Percentiles rank a stretch among this genome's conserved stretches.
Evolutionary conservation across 2,329 filamentous ascomycete genomes (phyloP).

Genomic region (Simplicillium sp.): DNA sequence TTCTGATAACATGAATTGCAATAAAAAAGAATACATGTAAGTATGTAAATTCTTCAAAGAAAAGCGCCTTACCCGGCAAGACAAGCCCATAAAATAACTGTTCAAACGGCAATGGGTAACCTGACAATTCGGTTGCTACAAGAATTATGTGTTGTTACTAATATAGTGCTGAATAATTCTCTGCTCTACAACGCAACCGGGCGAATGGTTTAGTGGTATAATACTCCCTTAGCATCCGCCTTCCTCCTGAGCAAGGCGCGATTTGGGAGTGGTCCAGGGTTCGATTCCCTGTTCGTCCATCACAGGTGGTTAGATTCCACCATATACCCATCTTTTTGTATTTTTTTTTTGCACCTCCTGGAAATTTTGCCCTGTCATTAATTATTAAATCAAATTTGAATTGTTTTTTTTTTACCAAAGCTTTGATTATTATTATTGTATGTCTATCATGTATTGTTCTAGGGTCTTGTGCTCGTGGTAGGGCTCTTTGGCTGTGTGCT

Average conservation of each 20-base stretch:
- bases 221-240: conserved; percentile 9
- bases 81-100: too few species aligned
- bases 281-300: conserved; percentile 9
- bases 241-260: conserved; percentile 1
- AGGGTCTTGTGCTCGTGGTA: neutral
- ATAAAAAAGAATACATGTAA: too few species aligned
- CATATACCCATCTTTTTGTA: neutral
- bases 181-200: neutral
- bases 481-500: neutral
- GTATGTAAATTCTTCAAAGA: too few species aligned
- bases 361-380: neutral
- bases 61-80: too few species aligned
- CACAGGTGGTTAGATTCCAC: conserved; percentile 7
- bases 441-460: neutral
- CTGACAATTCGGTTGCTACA: too few species aligned
- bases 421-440: neutral
- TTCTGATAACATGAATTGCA: too few species aligned
- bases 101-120: too few species aligned
- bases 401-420: neutral
- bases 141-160: too few species aligned
- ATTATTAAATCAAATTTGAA: neutral
- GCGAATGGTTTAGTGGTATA: conserved; percentile 10
- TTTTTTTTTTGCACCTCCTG: neutral
- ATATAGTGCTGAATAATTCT: conserved; percentile 1
- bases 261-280: conserved; percentile 9